Evolutionary conservation across 179 eudicot species (phyloP).

Genomic region (Spergularia azorica): DNA sequence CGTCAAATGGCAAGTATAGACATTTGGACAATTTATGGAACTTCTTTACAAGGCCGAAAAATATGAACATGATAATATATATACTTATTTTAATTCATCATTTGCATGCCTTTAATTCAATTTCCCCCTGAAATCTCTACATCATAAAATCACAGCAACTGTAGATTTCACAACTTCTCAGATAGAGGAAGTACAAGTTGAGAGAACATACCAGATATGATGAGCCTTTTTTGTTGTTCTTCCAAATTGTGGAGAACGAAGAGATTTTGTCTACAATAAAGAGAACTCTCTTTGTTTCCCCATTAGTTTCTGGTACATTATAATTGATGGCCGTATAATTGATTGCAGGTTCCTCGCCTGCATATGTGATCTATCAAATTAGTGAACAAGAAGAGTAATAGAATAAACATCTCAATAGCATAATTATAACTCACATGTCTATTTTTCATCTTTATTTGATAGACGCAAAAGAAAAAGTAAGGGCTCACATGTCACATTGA

Average conservation of each 20-base stretch:
- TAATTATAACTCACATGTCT: no score
- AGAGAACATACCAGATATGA: constrained; percentile 28
- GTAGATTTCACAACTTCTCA: background rate
- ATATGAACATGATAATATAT: no score
- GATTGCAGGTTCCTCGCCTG: constrained; percentile 25
- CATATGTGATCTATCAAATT: background rate
- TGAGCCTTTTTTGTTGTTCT: background rate
- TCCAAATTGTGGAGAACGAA: constrained; percentile 31
- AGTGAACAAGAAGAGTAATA: background rate
- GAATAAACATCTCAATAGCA: background rate
- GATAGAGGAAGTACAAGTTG: background rate
- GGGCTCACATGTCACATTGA: constrained; percentile 16
- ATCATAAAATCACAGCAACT: background rate
- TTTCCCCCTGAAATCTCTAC: no score
- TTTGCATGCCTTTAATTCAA: no score
- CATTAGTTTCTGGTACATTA: constrained; percentile 11
- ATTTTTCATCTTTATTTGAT: no score
- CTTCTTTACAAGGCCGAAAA: no score
- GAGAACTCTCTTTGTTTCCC: background rate
- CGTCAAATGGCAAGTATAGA: no score
- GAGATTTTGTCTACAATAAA: background rate
- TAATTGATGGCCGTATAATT: background rate
- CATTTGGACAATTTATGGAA: no score
- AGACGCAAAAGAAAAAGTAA: background rate
- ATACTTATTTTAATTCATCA: no score